phyloP scores from a whole-genome alignment of 2,329 filamentous ascomycete species.

The Talaromyces rugulosus region DNA sequence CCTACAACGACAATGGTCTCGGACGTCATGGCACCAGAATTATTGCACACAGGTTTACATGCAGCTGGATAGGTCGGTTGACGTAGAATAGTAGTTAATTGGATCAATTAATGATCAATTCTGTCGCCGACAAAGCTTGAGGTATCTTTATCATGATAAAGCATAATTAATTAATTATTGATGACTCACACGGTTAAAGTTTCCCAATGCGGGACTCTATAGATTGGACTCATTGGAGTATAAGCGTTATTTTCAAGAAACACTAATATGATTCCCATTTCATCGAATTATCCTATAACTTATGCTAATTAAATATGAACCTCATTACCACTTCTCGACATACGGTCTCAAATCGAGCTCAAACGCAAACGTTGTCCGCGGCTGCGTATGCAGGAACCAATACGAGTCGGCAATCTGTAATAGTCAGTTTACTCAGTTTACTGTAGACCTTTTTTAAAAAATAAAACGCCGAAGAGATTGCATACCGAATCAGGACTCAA shows the following conservation, averaged over 20 bases:
- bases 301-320: background rate
- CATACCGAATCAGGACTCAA: slow-evolving; percentile 68
- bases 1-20: background rate
- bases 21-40: background rate
- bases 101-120: background rate
- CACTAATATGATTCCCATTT: background rate
- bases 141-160: background rate
- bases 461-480: slow-evolving; percentile 2
- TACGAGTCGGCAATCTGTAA: slow-evolving; percentile 77
- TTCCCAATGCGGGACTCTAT: background rate
- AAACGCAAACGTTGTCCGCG: slow-evolving; percentile 72
- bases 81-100: background rate
- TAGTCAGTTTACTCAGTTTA: background rate
- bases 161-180: background rate
- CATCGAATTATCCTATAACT: background rate
- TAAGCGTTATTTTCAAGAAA: background rate
- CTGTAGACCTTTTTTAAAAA: slow-evolving; percentile 4
- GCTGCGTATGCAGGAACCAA: slow-evolving; percentile 79
- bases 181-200: background rate
- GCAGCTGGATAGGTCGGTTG: background rate
- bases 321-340: slow-evolving; percentile 71
- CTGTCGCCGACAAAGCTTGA: background rate
- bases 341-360: slow-evolving; percentile 77
- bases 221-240: background rate
- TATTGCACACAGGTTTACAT: background rate